Conservation (phyloP, 2,329 filamentous ascomycete genomes). For the Bipolaris gigantea region DNA sequence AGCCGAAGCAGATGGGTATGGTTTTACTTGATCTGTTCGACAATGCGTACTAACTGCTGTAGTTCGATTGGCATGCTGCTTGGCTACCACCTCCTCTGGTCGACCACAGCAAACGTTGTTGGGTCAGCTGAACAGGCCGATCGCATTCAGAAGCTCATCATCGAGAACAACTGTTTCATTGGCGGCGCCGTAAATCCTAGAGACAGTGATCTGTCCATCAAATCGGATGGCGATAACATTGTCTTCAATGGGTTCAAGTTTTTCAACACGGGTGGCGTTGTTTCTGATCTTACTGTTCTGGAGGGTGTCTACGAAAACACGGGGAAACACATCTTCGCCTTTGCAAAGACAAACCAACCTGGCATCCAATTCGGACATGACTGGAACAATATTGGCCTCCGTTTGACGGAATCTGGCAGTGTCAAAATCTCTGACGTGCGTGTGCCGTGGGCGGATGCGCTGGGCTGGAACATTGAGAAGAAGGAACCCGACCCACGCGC, state of each 20-base stretch:
- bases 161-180: conserved; percentile 66
- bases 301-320: conserved; percentile 64
- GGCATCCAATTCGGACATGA: conserved; percentile 62
- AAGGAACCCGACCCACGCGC: conserved; percentile 57
- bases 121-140: conserved; percentile 64
- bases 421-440: conserved; percentile 62
- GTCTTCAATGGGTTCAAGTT: conserved; percentile 65
- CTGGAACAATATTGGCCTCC: conserved; percentile 67
- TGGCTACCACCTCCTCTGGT: conserved; percentile 68
- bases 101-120: conserved; percentile 62
- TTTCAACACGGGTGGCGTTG: conserved; percentile 69
- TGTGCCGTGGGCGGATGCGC: conserved; percentile 62
- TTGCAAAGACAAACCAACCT: conserved; percentile 60
- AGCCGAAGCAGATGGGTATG: conserved; percentile 63
- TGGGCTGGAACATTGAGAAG: conserved; percentile 59
- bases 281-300: conserved; percentile 67
- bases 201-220: conserved; percentile 63
- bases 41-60: not conserved
- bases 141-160: conserved; percentile 59
- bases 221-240: conserved; percentile 56
- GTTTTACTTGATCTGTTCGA: not conserved
- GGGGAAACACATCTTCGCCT: conserved; percentile 63
- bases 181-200: conserved; percentile 67
- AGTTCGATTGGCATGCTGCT: conserved; percentile 65
- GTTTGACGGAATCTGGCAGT: conserved; percentile 65